Conservation (phyloP, 768 basidiomycete genomes). For the Coprinopsis sp. region DNA sequence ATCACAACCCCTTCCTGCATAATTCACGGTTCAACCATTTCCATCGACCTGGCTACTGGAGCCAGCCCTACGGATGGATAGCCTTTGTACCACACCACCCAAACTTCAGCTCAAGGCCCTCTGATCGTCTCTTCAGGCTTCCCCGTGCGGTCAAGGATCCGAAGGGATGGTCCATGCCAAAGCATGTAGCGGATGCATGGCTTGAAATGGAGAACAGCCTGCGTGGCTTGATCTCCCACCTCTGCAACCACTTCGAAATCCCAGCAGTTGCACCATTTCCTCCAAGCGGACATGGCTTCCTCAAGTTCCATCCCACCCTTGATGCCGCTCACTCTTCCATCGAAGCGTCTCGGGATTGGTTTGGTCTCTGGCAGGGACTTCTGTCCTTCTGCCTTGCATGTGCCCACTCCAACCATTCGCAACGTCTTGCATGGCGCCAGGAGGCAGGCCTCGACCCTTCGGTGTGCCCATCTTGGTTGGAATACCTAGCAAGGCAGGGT, state of each 20-base stretch:
- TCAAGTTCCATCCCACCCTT: neutral
- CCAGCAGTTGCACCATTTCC: neutral
- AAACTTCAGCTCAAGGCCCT: neutral
- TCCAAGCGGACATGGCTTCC: neutral
- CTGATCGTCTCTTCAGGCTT: neutral
- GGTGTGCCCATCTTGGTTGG: too few relatives aligned
- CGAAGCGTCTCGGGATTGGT: neutral
- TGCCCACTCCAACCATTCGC: too few relatives aligned
- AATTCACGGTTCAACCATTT: neutral
- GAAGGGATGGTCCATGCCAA: neutral
- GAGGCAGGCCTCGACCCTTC: too few relatives aligned
- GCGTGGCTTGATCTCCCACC: neutral
- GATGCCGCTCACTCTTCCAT: neutral
- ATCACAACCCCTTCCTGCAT: neutral
- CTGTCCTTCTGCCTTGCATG: too few relatives aligned
- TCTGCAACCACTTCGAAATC: neutral
- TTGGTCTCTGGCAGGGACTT: neutral
- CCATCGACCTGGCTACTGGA: neutral
- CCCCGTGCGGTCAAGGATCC: neutral
- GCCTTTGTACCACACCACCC: neutral
- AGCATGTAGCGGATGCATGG: neutral
- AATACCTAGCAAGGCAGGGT: too few relatives aligned
- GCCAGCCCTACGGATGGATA: neutral
- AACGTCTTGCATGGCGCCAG: too few relatives aligned
- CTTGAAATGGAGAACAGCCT: neutral